Percentiles rank a stretch among this genome's conserved stretches.
Conservation (phyloP, 495 filamentous ascomycete genomes). For the Penicillium samsonianum region DNA sequence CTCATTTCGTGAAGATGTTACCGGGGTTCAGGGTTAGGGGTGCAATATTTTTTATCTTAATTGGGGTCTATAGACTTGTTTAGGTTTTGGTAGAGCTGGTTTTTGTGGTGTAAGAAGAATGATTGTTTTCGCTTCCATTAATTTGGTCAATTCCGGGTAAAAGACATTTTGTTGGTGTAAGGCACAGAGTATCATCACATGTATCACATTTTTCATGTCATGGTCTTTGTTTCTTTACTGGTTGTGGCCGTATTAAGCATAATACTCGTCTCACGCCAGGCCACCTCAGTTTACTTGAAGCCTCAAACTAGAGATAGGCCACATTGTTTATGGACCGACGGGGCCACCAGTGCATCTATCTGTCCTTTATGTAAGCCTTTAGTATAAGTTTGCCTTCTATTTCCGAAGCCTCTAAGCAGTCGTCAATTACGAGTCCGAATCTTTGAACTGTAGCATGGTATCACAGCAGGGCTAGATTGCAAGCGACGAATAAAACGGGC, state of each 20-base stretch:
- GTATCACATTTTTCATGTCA: background rate
- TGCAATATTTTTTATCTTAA: background rate
- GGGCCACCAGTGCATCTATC: no score
- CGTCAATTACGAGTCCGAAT: slow-evolving; percentile 1
- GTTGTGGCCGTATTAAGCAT: no score
- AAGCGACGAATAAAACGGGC: slow-evolving; percentile 3
- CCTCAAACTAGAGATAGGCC: no score
- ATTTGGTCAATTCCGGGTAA: slow-evolving; percentile 6
- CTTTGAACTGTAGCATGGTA: background rate
- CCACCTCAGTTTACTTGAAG: no score
- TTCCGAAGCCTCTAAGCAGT: background rate
- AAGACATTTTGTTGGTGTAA: background rate
- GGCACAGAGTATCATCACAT: background rate
- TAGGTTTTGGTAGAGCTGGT: slow-evolving; percentile 7
- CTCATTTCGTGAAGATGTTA: slow-evolving; percentile 6
- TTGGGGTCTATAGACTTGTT: slow-evolving; percentile 1
- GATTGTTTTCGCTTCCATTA: slow-evolving; percentile 7
- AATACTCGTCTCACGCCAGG: no score
- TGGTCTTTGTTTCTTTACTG: no score
- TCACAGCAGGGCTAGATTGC: slow-evolving; percentile 4
- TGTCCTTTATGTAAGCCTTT: no score
- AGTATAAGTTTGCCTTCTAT: no score
- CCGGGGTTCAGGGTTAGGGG: slow-evolving; percentile 1
- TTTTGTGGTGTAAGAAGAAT: slow-evolving; percentile 6
- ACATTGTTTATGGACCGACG: no score